Evolutionary conservation across 2,329 filamentous ascomycete genomes (phyloP).

Genomic region (Trichoderma cornu-damae): DNA sequence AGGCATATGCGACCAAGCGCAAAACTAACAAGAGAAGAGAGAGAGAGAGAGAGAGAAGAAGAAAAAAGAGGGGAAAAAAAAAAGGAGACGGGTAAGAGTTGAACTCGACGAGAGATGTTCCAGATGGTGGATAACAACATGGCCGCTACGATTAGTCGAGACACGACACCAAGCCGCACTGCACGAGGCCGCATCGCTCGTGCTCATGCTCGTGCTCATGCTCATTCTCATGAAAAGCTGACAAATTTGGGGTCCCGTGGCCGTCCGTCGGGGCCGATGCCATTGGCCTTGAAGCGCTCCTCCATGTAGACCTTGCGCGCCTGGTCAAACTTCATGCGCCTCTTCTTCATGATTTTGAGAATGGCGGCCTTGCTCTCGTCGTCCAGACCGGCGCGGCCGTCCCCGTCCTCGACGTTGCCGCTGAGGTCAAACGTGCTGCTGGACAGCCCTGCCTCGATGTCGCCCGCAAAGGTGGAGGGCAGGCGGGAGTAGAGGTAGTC

Average conservation of each 20-base stretch:
- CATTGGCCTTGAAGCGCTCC: constrained; percentile 76
- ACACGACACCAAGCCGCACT: not conserved
- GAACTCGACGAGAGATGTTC: not conserved
- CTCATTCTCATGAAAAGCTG: constrained; percentile 56
- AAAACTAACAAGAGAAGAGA: not conserved
- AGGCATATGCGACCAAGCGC: constrained; percentile 3
- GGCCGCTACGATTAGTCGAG: not conserved
- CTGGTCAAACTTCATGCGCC: constrained; percentile 81
- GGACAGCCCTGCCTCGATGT: constrained; percentile 82
- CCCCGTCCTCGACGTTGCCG: constrained; percentile 73
- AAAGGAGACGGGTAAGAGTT: not conserved
- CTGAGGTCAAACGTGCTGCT: constrained; percentile 78
- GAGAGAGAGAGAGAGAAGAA: not conserved
- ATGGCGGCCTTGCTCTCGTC: constrained; percentile 75
- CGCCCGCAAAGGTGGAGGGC: constrained; percentile 69
- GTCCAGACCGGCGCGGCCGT: constrained; percentile 76
- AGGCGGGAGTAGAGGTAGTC: constrained; percentile 71
- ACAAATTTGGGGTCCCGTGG: constrained; percentile 94
- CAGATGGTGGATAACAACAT: not conserved
- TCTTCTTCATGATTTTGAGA: constrained; percentile 82
- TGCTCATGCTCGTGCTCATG: too few species aligned
- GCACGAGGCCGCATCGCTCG: too few species aligned
- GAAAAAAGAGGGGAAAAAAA: not conserved
- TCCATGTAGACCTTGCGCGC: constrained; percentile 82
- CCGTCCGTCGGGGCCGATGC: constrained; percentile 80